Base-by-base conservation (phyloP, 139 green algal species). In the Chlorella ohadii region DNA sequence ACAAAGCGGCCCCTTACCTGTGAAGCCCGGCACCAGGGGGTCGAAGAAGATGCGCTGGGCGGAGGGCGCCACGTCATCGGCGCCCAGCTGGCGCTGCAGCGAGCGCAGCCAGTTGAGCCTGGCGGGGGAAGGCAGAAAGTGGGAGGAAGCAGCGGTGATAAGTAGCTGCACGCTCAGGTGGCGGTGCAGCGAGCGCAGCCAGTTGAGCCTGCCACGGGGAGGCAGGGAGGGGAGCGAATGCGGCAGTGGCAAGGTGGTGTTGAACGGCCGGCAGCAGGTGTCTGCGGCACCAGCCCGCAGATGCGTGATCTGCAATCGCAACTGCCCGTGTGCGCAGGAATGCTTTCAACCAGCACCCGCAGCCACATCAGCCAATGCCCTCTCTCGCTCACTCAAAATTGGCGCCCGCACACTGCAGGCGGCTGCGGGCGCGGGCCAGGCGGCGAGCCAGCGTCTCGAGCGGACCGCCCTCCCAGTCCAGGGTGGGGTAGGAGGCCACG, bases 1-100 rank as follows among this genome's bases (percentile, higher is more conserved):
- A 59, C 51, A 9, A 59, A 22, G 4, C 66, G 22, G 66, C 28
- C 31, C 72, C 47, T 34, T 38, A 72, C 63, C 78, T 39, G 64
- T 77, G 31, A 76, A 38, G 7, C 78, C 65, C 2, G 65, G 65
- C 39, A 84, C 65, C 19, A 76, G 44, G 0, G 78, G 65, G 65
- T 84, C 78, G 33, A 84, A 84, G 33, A 36, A 77, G 31, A 84
- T 83, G 61, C 77, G 38, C 20, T 73, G 77, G 15, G 77, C 77
- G n/a, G 19, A 39, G 39, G 77, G 77, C 3, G 61, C 38, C n/a
- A 83, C 77, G 6, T 64, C 77, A 4, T 61, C 61, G 61, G 33
- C 25, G 77, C 77, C 77, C 39, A 83, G 39, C 61, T 63, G 61
- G 61, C 77, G 61, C 77, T 83, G 77, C 77, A 83, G 77, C 61